Evolutionary conservation across 805 yeast genomes (phyloP).

Genomic region (Schizosaccharomyces japonicus): DNA sequence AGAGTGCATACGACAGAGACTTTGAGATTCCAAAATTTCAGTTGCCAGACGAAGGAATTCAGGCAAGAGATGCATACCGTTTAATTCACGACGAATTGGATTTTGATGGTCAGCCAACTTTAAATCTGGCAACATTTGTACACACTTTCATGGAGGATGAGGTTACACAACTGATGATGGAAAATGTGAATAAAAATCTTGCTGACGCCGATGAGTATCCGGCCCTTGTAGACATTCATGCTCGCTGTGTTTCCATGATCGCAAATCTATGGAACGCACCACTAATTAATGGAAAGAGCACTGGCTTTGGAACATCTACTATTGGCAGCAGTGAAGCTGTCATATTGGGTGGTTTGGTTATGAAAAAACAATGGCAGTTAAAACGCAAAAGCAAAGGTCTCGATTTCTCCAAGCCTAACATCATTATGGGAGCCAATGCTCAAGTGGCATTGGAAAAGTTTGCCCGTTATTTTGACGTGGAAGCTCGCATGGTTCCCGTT

Average conservation of each 20-base stretch:
- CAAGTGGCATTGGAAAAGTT: slow-evolving; percentile 88
- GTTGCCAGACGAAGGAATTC: slow-evolving; percentile 34
- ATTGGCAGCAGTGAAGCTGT: slow-evolving; percentile 89
- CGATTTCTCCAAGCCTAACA: slow-evolving; percentile 45
- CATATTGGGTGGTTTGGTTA: slow-evolving; percentile 77
- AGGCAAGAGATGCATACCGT: slow-evolving; percentile 30
- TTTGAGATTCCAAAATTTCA: slow-evolving; percentile 35
- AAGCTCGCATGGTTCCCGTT: slow-evolving; percentile 51
- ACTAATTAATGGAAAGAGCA: slow-evolving; percentile 28
- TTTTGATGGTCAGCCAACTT: slow-evolving; percentile 61
- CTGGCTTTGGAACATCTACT: slow-evolving; percentile 67
- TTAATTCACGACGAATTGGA: slow-evolving; percentile 49
- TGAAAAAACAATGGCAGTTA: slow-evolving; percentile 76
- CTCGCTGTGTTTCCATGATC: slow-evolving; percentile 59
- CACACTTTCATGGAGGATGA: slow-evolving; percentile 42
- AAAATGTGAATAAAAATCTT: slow-evolving; percentile 62
- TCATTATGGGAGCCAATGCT: slow-evolving; percentile 76
- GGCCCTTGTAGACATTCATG: slow-evolving; percentile 50
- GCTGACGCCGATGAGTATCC: slow-evolving; percentile 93
- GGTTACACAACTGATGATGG: slow-evolving; percentile 31
- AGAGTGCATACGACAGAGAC: too few relatives aligned
- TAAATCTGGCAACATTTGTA: slow-evolving; percentile 65
- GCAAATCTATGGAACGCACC: slow-evolving; percentile 65
- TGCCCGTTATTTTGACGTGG: slow-evolving; percentile 84
- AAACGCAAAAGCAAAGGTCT: slow-evolving; percentile 35